Evolutionary conservation across 257 asterid genomes (phyloP).

Genomic region (Phtheirospermum japonicum): DNA sequence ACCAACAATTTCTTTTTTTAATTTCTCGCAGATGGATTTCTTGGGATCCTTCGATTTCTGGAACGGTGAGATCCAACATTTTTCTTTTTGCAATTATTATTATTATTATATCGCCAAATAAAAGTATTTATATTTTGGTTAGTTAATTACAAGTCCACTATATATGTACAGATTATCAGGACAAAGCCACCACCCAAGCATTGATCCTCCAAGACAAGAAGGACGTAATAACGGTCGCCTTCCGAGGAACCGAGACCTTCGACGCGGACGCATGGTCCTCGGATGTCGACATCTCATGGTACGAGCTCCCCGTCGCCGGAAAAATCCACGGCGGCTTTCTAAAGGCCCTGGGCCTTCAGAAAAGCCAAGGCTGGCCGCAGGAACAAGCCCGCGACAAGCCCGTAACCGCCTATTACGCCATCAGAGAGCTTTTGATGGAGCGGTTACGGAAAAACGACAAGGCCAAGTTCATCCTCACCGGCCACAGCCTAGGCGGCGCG

Average conservation of each 20-base stretch:
- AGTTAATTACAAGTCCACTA: too few species aligned
- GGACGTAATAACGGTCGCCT: conserved; percentile 31
- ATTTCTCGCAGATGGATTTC: conserved; percentile 44
- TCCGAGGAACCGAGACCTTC: conserved; percentile 47
- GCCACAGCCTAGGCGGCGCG: conserved; percentile 61
- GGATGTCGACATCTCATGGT: conserved; percentile 53
- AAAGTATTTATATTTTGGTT: too few species aligned
- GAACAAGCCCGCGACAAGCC: conserved; percentile 23
- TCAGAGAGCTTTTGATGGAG: conserved; percentile 31
- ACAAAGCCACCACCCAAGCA: conserved; percentile 46
- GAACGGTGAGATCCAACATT: conserved; percentile 26
- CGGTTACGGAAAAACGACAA: conserved; percentile 22
- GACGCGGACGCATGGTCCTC: conserved; percentile 46
- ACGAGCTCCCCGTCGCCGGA: conserved; percentile 36
- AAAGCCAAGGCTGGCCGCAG: conserved; percentile 44
- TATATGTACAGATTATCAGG: conserved; percentile 51
- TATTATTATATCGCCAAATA: too few species aligned
- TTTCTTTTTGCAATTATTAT: too few species aligned
- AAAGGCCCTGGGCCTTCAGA: conserved; percentile 49
- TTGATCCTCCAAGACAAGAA: conserved; percentile 38
- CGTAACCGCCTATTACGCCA: conserved; percentile 43
- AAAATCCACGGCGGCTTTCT: conserved; percentile 57
- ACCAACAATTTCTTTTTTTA: background rate
- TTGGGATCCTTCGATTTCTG: conserved; percentile 41
- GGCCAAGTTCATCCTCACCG: conserved; percentile 43